Percentiles rank a stretch among this genome's conserved stretches.
These are phyloP conservation scores for Nigrograna mackinnonii DNA, from an alignment of 2,329 filamentous ascomycete genomes.

Conservation along the genomic window DNA sequence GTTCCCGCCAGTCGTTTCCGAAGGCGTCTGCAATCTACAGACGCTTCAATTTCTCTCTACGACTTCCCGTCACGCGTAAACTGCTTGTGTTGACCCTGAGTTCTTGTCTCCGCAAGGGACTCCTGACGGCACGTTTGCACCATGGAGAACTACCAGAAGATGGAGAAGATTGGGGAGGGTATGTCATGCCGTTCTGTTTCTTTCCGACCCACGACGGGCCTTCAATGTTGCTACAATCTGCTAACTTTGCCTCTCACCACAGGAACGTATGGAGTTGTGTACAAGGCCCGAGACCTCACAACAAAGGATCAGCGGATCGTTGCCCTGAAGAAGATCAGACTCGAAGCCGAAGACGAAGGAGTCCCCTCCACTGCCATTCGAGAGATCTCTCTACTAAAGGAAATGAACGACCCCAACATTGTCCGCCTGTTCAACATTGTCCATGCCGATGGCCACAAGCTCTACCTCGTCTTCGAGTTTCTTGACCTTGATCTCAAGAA, in stretches of 20 bases:
- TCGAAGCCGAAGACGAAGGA: slow-evolving; percentile 93
- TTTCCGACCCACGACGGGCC: background rate
- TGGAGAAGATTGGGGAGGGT: slow-evolving; percentile 97
- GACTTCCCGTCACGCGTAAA: slow-evolving; percentile 1
- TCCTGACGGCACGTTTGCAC: slow-evolving; percentile 10
- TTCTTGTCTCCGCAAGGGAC: too few relatives aligned
- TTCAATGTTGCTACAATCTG: background rate
- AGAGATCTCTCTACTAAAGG: slow-evolving; percentile 91
- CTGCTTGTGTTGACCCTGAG: background rate
- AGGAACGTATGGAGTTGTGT: slow-evolving; percentile 95
- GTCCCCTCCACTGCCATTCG: slow-evolving; percentile 92
- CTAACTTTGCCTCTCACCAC: background rate
- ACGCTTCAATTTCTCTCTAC: background rate
- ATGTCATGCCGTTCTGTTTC: slow-evolving; percentile 21
- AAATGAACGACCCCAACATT: slow-evolving; percentile 92
- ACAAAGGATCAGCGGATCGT: slow-evolving; percentile 80
- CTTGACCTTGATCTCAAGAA: slow-evolving; percentile 92
- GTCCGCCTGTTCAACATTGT: slow-evolving; percentile 89
- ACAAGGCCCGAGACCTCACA: slow-evolving; percentile 86
- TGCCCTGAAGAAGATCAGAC: slow-evolving; percentile 91
- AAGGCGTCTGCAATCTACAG: background rate
- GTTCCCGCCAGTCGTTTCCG: too few relatives aligned
- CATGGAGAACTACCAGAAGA: slow-evolving; percentile 97
- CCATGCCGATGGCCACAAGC: slow-evolving; percentile 90
- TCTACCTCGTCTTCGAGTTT: slow-evolving; percentile 92